These are phyloP conservation scores for Cyclotella sp. DNA, from an alignment of 108 stramenopile species.

Conservation along the genomic window DNA sequence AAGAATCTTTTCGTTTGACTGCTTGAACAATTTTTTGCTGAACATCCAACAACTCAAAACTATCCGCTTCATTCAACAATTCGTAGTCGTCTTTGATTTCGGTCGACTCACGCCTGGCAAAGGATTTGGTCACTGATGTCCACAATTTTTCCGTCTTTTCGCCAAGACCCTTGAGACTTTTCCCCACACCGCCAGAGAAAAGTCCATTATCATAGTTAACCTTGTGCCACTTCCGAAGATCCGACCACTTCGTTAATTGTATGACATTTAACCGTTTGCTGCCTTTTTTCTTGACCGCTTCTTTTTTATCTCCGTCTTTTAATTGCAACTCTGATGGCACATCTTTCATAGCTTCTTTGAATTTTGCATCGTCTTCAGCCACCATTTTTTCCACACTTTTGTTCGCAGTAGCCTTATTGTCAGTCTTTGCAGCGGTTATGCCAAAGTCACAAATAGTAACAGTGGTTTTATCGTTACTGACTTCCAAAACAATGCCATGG, in stretches of 20 bases:
- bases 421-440: constrained; percentile 39
- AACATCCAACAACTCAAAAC: not conserved
- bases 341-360: constrained; percentile 26
- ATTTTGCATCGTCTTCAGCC: constrained; percentile 36
- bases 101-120: constrained; percentile 17
- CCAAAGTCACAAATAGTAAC: constrained; percentile 65
- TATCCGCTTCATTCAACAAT: constrained; percentile 2
- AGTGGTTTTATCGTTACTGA: constrained; percentile 39
- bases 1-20: not conserved
- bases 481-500: constrained; percentile 63
- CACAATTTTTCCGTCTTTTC: constrained; percentile 41
- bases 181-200: constrained; percentile 16
- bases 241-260: constrained; percentile 47
- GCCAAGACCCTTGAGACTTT: constrained; percentile 34
- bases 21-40: not conserved
- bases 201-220: constrained; percentile 39
- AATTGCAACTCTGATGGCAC: not conserved
- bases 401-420: constrained; percentile 2
- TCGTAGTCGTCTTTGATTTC: not conserved
- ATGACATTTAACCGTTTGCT: constrained; percentile 45
- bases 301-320: not conserved
- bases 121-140: constrained; percentile 38
- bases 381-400: constrained; percentile 19
- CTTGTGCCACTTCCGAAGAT: constrained; percentile 48
- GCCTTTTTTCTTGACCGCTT: not conserved